Percentiles rank a stretch among this genome's conserved stretches.
Conservation (phyloP, 495 filamentous ascomycete species). For the Penicillium fimorum region DNA sequence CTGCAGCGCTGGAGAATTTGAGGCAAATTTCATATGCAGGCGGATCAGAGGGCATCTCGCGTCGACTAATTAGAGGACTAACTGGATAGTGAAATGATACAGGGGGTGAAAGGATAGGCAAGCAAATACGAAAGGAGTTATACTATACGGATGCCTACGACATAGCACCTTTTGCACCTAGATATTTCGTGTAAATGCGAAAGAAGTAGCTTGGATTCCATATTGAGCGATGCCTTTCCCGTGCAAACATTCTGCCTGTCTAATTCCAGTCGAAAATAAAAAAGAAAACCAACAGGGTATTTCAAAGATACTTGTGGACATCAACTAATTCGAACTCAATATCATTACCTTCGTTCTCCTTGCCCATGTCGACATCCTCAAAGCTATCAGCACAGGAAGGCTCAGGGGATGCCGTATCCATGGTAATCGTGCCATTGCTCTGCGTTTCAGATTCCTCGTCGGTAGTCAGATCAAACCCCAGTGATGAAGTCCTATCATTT, state of each 20-base stretch:
- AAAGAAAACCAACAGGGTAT: not conserved
- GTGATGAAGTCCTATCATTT: not conserved
- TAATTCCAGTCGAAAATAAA: not conserved
- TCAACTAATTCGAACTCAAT: conserved; percentile 15
- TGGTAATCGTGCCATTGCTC: conserved; percentile 11
- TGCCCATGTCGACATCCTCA: conserved; percentile 10
- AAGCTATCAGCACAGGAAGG: conserved; percentile 9
- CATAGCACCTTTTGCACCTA: not conserved
- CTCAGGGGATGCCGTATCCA: conserved; percentile 9
- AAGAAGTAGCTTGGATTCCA: not conserved
- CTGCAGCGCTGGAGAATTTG: too few species aligned
- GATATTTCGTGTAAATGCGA: not conserved
- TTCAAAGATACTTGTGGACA: not conserved
- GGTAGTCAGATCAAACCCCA: not conserved
- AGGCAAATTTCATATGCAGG: too few species aligned
- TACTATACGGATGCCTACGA: not conserved
- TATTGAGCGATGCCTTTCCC: not conserved
- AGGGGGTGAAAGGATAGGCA: not conserved
- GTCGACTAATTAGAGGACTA: too few species aligned
- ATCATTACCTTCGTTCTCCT: conserved; percentile 13
- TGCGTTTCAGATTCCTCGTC: not conserved
- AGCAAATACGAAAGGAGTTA: not conserved
- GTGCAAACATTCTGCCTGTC: not conserved
- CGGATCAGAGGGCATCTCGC: too few species aligned
- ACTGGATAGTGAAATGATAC: not conserved